These are phyloP conservation scores for Austroboletus niveus DNA, from an alignment of 1,284 basidiomycete species.

Conservation along the genomic window DNA sequence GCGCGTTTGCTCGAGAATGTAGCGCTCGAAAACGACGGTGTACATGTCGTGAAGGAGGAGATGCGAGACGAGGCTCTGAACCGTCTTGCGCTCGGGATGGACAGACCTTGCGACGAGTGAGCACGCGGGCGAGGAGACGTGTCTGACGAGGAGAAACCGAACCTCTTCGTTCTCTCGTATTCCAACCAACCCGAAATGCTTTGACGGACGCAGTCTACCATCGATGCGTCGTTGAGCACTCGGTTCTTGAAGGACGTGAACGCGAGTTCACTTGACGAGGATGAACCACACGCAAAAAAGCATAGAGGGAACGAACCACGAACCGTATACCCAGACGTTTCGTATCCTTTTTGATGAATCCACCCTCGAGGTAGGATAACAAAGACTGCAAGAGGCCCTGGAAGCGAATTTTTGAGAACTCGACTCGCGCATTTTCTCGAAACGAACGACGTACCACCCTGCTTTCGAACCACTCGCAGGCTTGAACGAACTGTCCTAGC, in stretches of 20 bases:
- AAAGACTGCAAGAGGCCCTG: slow-evolving; percentile 57
- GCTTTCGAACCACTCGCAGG: slow-evolving; percentile 61
- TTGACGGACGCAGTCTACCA: slow-evolving; percentile 45
- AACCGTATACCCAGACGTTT: slow-evolving; percentile 43
- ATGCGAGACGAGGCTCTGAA: slow-evolving; percentile 51
- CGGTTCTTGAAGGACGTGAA: slow-evolving; percentile 47
- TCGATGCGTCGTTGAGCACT: slow-evolving; percentile 50
- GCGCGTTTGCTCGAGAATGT: slow-evolving; percentile 47
- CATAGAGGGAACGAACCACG: slow-evolving; percentile 1
- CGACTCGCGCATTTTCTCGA: too few relatives aligned
- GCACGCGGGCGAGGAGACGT: neutral
- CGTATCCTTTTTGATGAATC: slow-evolving; percentile 44
- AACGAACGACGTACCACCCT: slow-evolving; percentile 49
- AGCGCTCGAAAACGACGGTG: slow-evolving; percentile 49
- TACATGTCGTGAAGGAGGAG: slow-evolving; percentile 58
- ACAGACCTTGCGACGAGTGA: slow-evolving; percentile 20
- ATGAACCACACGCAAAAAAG: neutral
- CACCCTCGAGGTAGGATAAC: slow-evolving; percentile 63
- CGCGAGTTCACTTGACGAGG: slow-evolving; percentile 46
- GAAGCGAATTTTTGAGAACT: neutral
- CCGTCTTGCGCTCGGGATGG: slow-evolving; percentile 35
- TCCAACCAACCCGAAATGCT: slow-evolving; percentile 57
- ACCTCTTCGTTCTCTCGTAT: slow-evolving; percentile 53
- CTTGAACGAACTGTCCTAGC: slow-evolving; percentile 50
- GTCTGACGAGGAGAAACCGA: slow-evolving; percentile 5